These are phyloP conservation scores for Lichtheimia ornata DNA, from an alignment of 371 early-diverging fungal species.

Conservation along the genomic window DNA sequence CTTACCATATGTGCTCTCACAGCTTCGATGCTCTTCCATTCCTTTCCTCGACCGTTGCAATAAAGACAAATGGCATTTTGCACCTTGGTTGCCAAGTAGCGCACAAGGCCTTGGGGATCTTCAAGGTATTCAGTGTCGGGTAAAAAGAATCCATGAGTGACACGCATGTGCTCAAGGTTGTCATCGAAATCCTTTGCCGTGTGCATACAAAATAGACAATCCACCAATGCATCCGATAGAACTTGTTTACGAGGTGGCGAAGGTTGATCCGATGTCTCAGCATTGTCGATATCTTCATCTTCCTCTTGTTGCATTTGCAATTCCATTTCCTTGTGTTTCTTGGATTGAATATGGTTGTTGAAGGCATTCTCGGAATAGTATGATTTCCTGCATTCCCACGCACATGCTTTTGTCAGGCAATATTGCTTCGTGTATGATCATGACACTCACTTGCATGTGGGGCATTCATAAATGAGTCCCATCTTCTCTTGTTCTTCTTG, in stretches of 20 bases:
- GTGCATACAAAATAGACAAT: slow-evolving; percentile 72
- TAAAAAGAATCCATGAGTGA: slow-evolving; percentile 90
- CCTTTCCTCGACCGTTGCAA: slow-evolving; percentile 92
- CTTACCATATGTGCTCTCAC: slow-evolving; percentile 92
- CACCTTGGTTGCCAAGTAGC: slow-evolving; percentile 91
- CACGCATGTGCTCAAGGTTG: slow-evolving; percentile 91
- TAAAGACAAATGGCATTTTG: slow-evolving; percentile 89
- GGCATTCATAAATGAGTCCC: slow-evolving; percentile 45
- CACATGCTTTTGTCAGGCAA: not conserved
- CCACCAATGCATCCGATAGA: not conserved
- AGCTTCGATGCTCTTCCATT: slow-evolving; percentile 81
- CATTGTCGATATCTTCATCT: not conserved
- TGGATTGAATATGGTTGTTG: slow-evolving; percentile 84
- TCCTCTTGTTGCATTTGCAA: not conserved
- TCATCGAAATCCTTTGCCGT: slow-evolving; percentile 61
- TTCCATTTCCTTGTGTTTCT: slow-evolving; percentile 71
- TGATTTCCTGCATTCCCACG: slow-evolving; percentile 51
- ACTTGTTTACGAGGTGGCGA: not conserved
- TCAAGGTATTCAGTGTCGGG: slow-evolving; percentile 93
- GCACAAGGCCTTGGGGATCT: slow-evolving; percentile 84
- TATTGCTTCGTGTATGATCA: not conserved
- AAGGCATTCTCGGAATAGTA: slow-evolving; percentile 85
- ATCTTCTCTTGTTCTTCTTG: slow-evolving; percentile 41
- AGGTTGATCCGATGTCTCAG: not conserved
- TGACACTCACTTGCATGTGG: slow-evolving; percentile 36